Conservation (phyloP, 2,329 filamentous ascomycete species). For the Neocatenulostroma microsporum region DNA sequence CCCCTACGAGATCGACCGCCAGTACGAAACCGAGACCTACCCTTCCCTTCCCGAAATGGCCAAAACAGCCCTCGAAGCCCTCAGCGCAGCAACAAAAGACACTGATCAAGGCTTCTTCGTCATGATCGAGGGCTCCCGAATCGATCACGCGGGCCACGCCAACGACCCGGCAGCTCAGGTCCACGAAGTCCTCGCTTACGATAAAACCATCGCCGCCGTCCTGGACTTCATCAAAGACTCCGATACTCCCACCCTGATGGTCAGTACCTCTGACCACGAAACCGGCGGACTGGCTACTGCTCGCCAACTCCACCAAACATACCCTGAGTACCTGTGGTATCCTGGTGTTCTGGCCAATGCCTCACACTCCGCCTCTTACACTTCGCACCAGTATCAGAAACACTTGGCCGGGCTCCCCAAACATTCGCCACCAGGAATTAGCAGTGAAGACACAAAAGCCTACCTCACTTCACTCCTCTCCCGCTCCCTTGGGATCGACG, state of each 20-base stretch:
- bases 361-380: conserved; percentile 64
- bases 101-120: conserved; percentile 89
- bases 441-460: conserved; percentile 38
- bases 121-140: conserved; percentile 95
- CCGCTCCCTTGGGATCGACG: conserved; percentile 65
- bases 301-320: conserved; percentile 57
- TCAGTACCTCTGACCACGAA: conserved; percentile 92
- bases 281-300: conserved; percentile 83
- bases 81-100: conserved; percentile 72
- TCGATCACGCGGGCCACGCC: conserved; percentile 78
- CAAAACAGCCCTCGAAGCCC: conserved; percentile 65
- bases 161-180: conserved; percentile 51
- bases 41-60: conserved; percentile 91
- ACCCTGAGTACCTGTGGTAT: conserved; percentile 71
- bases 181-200: conserved; percentile 90
- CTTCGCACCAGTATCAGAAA: conserved; percentile 53
- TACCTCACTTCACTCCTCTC: conserved; percentile 66
- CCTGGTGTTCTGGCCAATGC: conserved; percentile 74
- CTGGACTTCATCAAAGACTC: conserved; percentile 75
- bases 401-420: conserved; percentile 43
- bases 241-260: conserved; percentile 66
- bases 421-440: no score
- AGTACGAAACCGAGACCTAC: conserved; percentile 68
- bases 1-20: conserved; percentile 87
- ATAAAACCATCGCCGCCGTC: conserved; percentile 74